Conservation (phyloP, 352 stramenopile species). For the Pythium sukuiense region DNA sequence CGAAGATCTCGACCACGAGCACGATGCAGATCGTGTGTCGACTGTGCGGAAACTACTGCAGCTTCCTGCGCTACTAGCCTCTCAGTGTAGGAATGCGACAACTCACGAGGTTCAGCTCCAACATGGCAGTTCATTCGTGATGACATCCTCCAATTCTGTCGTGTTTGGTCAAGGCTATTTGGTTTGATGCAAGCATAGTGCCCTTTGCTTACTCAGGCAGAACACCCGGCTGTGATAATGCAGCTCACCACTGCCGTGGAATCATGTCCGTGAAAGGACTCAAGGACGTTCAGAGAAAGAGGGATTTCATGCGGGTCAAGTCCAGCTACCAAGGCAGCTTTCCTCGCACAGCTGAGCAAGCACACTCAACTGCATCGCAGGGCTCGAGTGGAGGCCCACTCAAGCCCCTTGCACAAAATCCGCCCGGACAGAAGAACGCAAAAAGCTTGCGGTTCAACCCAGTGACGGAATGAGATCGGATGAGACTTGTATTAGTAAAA, state of each 20-base stretch:
- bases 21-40: slow-evolving; percentile 55
- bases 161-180: no score
- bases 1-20: slow-evolving; percentile 2
- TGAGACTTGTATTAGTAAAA: slow-evolving; percentile 38
- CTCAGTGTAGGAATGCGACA: neutral
- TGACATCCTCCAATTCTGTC: no score
- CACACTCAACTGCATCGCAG: slow-evolving; percentile 2
- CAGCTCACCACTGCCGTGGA: neutral
- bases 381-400: neutral
- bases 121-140: no score
- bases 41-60: slow-evolving; percentile 78
- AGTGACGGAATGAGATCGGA: slow-evolving; percentile 74
- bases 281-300: slow-evolving; percentile 1
- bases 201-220: no score
- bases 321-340: neutral
- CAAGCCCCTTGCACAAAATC: slow-evolving; percentile 69
- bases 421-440: slow-evolving; percentile 91
- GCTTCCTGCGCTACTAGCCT: slow-evolving; percentile 63
- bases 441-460: slow-evolving; percentile 69
- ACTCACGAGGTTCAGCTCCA: no score
- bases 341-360: neutral
- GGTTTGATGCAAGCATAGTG: no score
- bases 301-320: slow-evolving; percentile 27
- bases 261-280: neutral
- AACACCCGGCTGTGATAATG: no score